Base-by-base conservation (phyloP, 495 filamentous ascomycete species). In the Clohesyomyces aquaticus region DNA sequence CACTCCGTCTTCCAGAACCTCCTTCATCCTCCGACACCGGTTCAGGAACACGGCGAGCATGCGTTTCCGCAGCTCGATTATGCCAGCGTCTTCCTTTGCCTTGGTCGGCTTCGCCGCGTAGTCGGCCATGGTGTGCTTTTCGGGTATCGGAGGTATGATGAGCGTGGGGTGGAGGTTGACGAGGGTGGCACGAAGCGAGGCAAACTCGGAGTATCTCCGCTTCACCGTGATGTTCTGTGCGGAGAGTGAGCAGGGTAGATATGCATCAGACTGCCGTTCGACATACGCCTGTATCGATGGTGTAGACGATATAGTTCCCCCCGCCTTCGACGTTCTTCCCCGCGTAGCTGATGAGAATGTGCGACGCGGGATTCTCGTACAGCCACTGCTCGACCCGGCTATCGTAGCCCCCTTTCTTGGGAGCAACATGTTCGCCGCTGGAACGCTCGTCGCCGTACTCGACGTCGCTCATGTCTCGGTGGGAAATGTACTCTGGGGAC, bases 111-210 rank as follows among this genome's bases (percentile, higher is more conserved):
- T 96, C 19, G 95, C 93, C 23, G 94, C 94, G 74, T 98, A 98
- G 72, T 98, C 94, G 49, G 94, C 93, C 88, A 98, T 93, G 55
- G 91, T 91, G 73, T 98, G 94, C 74, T 98, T 98, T 77, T 98
- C 94, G 9, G 94, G 94, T 65, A 98, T 98, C 1, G 94, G 94
- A 0, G 94, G 94, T 54, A 98, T 89, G 63, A 98, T 87, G 32
- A 98, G 83, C 1, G 94, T 97, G 1, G 94, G 94, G 69, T 98
- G 95, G 57, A 98, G 80, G 62, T 88, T 88, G 21, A 91, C 89
- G 18, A 98, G 83, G 1, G 93, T 93, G 68, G 91, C 87, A 63
- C 94, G 83, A 47, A 98, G 79, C 6, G 91, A 96, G n/a, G 89
- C 88, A 72, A 98, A 98, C 72, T 98, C 94, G 1, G 95, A 98